Evolutionary conservation across 345 rosid species (phyloP).

Genomic region (Populus alba): DNA sequence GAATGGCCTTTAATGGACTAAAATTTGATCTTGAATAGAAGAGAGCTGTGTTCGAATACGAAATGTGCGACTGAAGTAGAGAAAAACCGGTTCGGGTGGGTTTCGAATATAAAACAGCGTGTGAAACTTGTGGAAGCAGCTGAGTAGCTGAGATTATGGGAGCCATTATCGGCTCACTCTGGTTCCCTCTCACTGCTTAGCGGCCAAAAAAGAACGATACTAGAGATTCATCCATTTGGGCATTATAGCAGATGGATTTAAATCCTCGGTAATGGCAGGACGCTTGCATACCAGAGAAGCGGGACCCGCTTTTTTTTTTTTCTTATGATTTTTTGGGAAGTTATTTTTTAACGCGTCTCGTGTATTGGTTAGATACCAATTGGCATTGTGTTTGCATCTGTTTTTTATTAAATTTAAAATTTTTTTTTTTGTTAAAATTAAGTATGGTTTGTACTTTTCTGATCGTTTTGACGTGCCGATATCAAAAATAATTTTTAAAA

Average conservation of each 20-base stretch:
- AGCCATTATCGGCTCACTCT: constrained; percentile 3
- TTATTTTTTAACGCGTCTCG: not conserved
- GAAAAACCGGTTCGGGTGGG: not conserved
- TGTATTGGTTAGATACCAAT: not conserved
- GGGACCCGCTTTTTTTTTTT: not conserved
- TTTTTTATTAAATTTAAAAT: no score
- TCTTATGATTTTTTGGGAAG: no score
- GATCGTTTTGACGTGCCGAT: no score
- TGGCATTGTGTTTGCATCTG: no score
- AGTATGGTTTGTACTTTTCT: no score
- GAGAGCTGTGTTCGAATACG: not conserved
- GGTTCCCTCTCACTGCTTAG: not conserved
- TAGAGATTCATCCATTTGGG: not conserved
- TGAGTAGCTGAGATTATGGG: constrained; percentile 5
- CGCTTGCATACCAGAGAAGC: not conserved
- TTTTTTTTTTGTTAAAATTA: no score
- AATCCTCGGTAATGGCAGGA: not conserved
- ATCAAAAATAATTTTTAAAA: no score
- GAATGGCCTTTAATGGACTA: constrained; percentile 14
- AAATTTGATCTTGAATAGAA: not conserved
- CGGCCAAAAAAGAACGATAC: not conserved
- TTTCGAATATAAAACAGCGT: not conserved
- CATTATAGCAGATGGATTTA: not conserved
- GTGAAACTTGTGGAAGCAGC: not conserved
- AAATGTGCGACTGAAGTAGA: not conserved